Percentiles rank a stretch among this genome's conserved stretches.
These are phyloP conservation scores for Posidonia oceanica DNA, from an alignment of 116 monocot species.

Conservation along the genomic window DNA sequence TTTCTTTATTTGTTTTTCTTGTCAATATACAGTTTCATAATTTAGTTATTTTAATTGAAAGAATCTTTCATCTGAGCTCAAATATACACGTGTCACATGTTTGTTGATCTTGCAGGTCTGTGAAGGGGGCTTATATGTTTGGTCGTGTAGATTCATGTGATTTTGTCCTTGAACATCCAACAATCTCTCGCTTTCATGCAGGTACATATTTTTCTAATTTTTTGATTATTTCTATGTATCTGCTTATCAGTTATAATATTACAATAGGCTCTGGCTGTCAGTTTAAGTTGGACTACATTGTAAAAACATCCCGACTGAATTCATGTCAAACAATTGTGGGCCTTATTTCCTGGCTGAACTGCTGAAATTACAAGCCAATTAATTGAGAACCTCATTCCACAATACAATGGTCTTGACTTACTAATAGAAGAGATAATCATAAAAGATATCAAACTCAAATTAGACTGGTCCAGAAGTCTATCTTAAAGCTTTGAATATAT, in stretches of 20 bases:
- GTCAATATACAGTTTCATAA: too few relatives aligned
- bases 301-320: too few relatives aligned
- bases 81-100: background rate
- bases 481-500: too few relatives aligned
- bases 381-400: too few relatives aligned
- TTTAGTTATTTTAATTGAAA: background rate
- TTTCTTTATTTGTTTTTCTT: background rate
- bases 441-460: too few relatives aligned
- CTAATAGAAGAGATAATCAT: too few relatives aligned
- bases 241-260: background rate
- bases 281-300: too few relatives aligned
- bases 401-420: too few relatives aligned
- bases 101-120: slow-evolving; percentile 16
- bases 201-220: slow-evolving; percentile 17
- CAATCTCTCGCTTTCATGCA: slow-evolving; percentile 90
- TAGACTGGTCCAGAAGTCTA: too few relatives aligned
- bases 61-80: background rate
- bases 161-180: slow-evolving; percentile 86
- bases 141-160: slow-evolving; percentile 86
- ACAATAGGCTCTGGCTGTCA: background rate
- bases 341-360: too few relatives aligned
- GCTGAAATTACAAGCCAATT: too few relatives aligned
- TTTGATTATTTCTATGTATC: background rate
- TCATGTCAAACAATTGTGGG: too few relatives aligned
- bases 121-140: slow-evolving; percentile 93